A percentile compares a stretch with the other conserved stretches of the same genome.
Evolutionary conservation across 2,329 filamentous ascomycete genomes (phyloP).

Genomic region (Phialocephala subalpina): DNA sequence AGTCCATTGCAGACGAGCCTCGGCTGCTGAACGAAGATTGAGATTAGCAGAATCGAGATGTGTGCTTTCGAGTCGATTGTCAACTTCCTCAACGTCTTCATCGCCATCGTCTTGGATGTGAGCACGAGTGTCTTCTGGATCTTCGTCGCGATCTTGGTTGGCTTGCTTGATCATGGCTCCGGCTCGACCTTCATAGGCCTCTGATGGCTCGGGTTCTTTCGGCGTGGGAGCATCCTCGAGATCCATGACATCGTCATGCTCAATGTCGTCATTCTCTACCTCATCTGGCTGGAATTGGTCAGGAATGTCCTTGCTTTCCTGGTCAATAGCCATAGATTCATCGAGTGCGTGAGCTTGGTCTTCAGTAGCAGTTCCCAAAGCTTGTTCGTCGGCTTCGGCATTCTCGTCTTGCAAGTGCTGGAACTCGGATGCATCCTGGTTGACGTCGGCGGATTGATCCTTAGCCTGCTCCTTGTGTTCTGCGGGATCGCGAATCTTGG

Average conservation of each 20-base stretch:
- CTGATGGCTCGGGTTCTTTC: constrained; percentile 52
- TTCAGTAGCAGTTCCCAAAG: constrained; percentile 85
- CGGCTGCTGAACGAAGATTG: constrained; percentile 51
- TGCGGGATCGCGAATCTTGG: constrained; percentile 72
- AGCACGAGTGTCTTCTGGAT: constrained; percentile 59
- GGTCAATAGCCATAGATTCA: constrained; percentile 86
- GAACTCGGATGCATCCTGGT: constrained; percentile 86
- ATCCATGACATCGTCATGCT: constrained; percentile 52
- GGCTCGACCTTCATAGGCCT: constrained; percentile 62
- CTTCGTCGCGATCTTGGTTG: constrained; percentile 53
- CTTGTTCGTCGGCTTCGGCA: constrained; percentile 84
- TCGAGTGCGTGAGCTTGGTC: constrained; percentile 89
- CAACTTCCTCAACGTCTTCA: constrained; percentile 47
- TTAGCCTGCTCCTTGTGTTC: constrained; percentile 54
- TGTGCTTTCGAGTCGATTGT: constrained; percentile 73
- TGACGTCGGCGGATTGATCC: constrained; percentile 48
- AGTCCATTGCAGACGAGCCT: constrained; percentile 81
- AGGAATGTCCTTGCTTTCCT: constrained; percentile 67
- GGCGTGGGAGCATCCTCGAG: constrained; percentile 50
- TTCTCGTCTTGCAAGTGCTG: constrained; percentile 91
- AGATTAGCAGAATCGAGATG: constrained; percentile 59
- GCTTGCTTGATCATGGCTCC: constrained; percentile 63
- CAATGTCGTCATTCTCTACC: constrained; percentile 54
- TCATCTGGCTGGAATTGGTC: constrained; percentile 54
- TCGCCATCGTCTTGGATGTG: constrained; percentile 45